A percentile compares a stretch with the other conserved stretches of the same genome.
phyloP scores from a whole-genome alignment of 495 filamentous ascomycete genomes.

The Rhypophila decipiens region DNA sequence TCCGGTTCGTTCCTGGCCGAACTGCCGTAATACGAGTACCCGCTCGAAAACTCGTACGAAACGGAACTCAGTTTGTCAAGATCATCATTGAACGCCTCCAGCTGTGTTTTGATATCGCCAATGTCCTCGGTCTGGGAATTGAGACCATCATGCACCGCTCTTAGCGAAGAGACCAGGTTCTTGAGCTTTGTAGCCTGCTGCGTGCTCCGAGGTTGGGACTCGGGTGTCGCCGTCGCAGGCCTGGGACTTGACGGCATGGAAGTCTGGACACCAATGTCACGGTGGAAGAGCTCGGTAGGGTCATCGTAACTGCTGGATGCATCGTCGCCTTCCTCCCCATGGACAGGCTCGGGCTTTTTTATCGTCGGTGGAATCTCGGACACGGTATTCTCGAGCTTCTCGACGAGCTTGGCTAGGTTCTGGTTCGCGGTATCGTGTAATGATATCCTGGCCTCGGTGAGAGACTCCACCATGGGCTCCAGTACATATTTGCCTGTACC shows the following conservation, averaged over 20 bases:
- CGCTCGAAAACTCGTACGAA: slow-evolving; percentile 20
- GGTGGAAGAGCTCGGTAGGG: slow-evolving; percentile 84
- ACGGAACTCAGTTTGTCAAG: slow-evolving; percentile 37
- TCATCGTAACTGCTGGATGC: slow-evolving; percentile 44
- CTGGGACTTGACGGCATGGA: slow-evolving; percentile 42
- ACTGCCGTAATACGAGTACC: slow-evolving; percentile 32
- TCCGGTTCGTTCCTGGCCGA: slow-evolving; percentile 48
- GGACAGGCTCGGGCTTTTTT: not conserved
- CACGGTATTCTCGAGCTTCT: slow-evolving; percentile 63
- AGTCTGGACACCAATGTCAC: slow-evolving; percentile 84
- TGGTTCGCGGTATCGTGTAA: slow-evolving; percentile 60
- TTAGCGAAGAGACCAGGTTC: slow-evolving; percentile 42
- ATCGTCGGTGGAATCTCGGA: slow-evolving; percentile 44
- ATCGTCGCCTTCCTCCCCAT: slow-evolving; percentile 19
- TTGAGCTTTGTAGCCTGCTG: slow-evolving; percentile 25
- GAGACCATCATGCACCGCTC: slow-evolving; percentile 44
- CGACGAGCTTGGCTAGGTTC: slow-evolving; percentile 64
- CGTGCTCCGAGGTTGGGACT: slow-evolving; percentile 9
- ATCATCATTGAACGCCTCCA: slow-evolving; percentile 44
- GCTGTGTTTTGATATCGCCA: slow-evolving; percentile 30
- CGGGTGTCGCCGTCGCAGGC: slow-evolving; percentile 1
- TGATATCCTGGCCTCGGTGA: slow-evolving; percentile 73
- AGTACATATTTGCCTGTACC: slow-evolving; percentile 74
- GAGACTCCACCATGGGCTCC: slow-evolving; percentile 70
- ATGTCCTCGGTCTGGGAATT: slow-evolving; percentile 30